Evolutionary conservation across 495 filamentous ascomycete genomes (phyloP), one percentile per base, ranked within the genome.

Genomic region (Hypoxylon rickii): DNA sequence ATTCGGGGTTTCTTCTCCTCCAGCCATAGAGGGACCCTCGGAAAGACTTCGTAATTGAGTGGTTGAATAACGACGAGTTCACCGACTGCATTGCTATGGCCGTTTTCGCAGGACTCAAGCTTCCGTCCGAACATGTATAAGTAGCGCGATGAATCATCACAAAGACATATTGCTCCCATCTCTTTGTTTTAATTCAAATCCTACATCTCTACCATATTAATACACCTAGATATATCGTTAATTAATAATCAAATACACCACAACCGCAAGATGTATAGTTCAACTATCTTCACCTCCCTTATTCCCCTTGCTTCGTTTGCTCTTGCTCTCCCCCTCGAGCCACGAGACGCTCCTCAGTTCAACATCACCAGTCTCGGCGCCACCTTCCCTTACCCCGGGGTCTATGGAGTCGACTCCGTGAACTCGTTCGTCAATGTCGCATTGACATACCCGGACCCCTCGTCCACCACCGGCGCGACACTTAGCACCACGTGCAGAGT

Each of bases 381-480:
- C 6, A 58, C 55, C n/a, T 64, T 66, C 39, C 64, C 64, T 7
- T 51, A 58, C 17, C 44, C 54, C 3, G 54, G 55, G 0, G 45
- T 52, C 15, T 66, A 66, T 40, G 64, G 64, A 0, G 13, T 37
- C 1, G 40, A 46, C 5, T 33, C 46, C 1, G 55, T 66, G n/a
- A 32, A 63, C 44, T 66, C 64, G 7, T 45, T 21, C 15, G 44
- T 66, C 26, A 46, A 50, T 22, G 39, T 66, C 21, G 39, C 43
- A 32, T 15, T 92, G 65, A 65, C 68, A 2, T 93, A 92, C 68
- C 88, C 88, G 45, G 89, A 94, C 62, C 78, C 82, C 38, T 88
- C 83, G 63, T 76, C 72, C 32, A 86, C 86, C 18, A 74, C 71
- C 60, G 87, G 88, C 36, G 75, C 47, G 15, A 55, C 34, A 12